Base-by-base conservation (phyloP, 1,284 basidiomycete species). In the Trichosporon inkin region DNA sequence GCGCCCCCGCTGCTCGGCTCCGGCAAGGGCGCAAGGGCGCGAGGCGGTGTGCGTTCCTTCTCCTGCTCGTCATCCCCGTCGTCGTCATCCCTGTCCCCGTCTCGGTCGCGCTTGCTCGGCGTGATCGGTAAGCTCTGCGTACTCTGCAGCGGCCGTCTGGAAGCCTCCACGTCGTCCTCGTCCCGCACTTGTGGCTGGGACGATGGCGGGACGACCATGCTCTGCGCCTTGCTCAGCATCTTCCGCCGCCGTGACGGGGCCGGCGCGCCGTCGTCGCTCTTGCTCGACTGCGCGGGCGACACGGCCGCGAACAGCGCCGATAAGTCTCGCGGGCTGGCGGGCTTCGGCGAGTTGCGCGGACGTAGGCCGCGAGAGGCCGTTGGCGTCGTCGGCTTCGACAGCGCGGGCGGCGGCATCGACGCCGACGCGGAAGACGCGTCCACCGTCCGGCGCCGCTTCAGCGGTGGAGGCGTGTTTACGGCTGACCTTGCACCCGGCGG, bases 221-320 rank as follows among this genome's bases (percentile, higher is more conserved):
- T 74, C 62, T 74, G 71, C 19, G 73, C 67, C 53, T 72, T 73
- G 35, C 66, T 70, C 11, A 76, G 65, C 72, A 76, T 74, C 22
- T 67, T 62, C 16, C 69, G 53, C 19, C 32, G 28, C 7, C 34
- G 28, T 32, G 54, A 17, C 32, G 28, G 40, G 19, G 54, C 6
- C 39, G 39, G 39, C 7, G 28, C 14, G 39, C 19, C 24, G 24
- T 41, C 24, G 19, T 40, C n/a, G n/a, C 22, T 32, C 28, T 40
- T 19, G n/a, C 38, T 17, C 17, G 40, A 36, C 17, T 44, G 32
- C 19, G 56, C 55, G 6, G 66, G 67, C 3, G 68, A 67, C 4
- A 70, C 62, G 36, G 62, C 61, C 1, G 65, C 64, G 57, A 73
- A 74, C 6, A 74, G 55, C 0, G 63, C 49, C 2, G 68, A 66